Base-by-base conservation (phyloP, 139 green algal species). In the Chlorokybus atmophyticus region DNA sequence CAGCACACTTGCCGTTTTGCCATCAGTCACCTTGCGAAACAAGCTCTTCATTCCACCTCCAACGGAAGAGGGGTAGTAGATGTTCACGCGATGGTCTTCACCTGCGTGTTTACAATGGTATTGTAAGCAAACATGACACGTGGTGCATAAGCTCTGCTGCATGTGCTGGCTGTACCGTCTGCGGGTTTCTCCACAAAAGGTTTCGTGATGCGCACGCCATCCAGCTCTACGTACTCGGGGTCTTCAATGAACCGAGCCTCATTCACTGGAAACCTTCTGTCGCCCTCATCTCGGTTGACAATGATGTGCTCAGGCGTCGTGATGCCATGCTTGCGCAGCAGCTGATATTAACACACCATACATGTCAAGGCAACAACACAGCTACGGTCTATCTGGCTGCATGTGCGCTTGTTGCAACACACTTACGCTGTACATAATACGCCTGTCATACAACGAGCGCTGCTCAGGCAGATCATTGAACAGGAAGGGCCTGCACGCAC, bases 111-210 rank as follows among this genome's bases (percentile, higher is more conserved):
- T n/a, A n/a, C n/a, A n/a, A n/a, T n/a, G n/a, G n/a, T n/a, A n/a
- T n/a, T 44, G 38, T 23, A 17, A 44, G 17, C 38, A 44, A 44
- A 44, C 38, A 44, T 44, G 38, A 14, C 38, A 14, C 14, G 17
- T 44, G 38, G 17, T 10, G 10, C 10, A 21, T 7, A 21, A 53
- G 44, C 10, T 10, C 8, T 19, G 44, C n/a, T 30, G 17, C n/a
- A 21, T 30, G 17, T 19, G 10, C 6, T 44, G 14, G 14, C 39
- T 8, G 4, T 32, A 71, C 63, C 63, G 40, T 81, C 73, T 7
- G 75, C 77, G 1, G 92, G 92, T 74, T 99, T 99, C 78, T 99
- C 92, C 29, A 99, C 92, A 77, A 99, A 97, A 0, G 92, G 92
- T 77, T 99, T 99, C 50, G 80, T 62, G 28, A 99, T 92, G 48